A percentile compares a stretch with the other conserved stretches of the same genome.
phyloP scores from a whole-genome alignment of 148 eudicot genomes.

The Pouteria glomerata region DNA sequence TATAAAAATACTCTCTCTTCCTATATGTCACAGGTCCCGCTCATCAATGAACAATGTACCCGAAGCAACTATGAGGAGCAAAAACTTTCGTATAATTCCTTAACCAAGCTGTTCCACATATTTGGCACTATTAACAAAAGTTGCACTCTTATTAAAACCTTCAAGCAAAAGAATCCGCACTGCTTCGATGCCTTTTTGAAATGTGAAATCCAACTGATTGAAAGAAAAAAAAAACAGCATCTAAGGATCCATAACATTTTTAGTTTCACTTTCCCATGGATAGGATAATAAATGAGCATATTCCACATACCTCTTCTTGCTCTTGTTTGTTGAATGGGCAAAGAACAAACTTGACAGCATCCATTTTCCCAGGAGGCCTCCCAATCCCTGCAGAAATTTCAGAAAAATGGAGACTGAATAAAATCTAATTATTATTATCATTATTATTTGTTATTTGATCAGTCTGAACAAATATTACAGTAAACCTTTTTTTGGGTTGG shows the following conservation, averaged over 20 bases:
- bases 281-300: neutral
- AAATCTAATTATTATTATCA: no score
- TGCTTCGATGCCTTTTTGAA: constrained; percentile 76
- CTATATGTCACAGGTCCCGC: neutral
- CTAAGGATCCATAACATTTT: neutral
- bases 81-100: neutral
- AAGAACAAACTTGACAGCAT: constrained; percentile 65
- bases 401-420: neutral
- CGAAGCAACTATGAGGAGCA: constrained; percentile 1
- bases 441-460: no score
- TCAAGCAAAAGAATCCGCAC: constrained; percentile 72
- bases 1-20: neutral
- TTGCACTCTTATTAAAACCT: constrained; percentile 76
- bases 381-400: constrained; percentile 62
- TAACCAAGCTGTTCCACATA: constrained; percentile 38
- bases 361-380: constrained; percentile 97
- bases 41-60: neutral
- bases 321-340: constrained; percentile 72
- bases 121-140: constrained; percentile 66
- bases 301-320: constrained; percentile 60
- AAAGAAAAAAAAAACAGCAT: neutral
- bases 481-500: neutral
- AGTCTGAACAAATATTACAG: neutral
- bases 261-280: constrained; percentile 1
- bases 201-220: constrained; percentile 80